Conservation (phyloP, 2,329 filamentous ascomycete species). For the Fusarium chuoi region DNA sequence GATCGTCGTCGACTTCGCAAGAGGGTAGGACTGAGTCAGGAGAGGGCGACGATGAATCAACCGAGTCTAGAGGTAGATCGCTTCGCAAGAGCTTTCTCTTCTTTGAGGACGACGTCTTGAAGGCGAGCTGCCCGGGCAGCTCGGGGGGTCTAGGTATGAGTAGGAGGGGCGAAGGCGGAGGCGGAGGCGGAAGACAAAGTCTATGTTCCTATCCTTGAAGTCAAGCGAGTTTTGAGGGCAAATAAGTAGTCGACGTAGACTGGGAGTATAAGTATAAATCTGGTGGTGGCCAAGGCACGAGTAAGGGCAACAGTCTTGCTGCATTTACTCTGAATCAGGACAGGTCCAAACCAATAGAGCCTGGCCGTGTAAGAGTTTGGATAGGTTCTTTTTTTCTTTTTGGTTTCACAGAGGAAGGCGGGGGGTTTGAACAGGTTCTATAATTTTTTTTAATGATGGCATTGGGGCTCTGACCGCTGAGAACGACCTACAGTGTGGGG, state of each 20-base stretch:
- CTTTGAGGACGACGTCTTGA: conserved; percentile 79
- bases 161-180: conserved; percentile 25
- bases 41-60: conserved; percentile 51
- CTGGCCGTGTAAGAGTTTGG: conserved; percentile 8
- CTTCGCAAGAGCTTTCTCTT: conserved; percentile 73
- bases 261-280: background rate
- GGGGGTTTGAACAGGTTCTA: conserved; percentile 17
- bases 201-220: conserved; percentile 10
- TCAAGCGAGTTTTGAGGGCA: conserved; percentile 3
- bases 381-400: background rate
- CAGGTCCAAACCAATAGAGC: conserved; percentile 17
- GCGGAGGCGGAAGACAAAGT: conserved; percentile 27
- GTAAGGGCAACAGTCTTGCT: conserved; percentile 29
- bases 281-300: conserved; percentile 27
- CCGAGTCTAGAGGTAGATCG: conserved; percentile 52
- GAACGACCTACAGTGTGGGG: conserved; percentile 36
- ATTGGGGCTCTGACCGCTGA: conserved; percentile 37
- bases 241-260: background rate
- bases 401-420: background rate
- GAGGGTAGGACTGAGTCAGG: conserved; percentile 63
- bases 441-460: conserved; percentile 28
- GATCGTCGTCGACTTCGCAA: conserved; percentile 62
- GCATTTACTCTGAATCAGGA: conserved; percentile 31
- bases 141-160: conserved; percentile 50
- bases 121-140: conserved; percentile 74